Conservation (phyloP, 495 filamentous ascomycete species). For the Aspergillus bertholletiae region DNA sequence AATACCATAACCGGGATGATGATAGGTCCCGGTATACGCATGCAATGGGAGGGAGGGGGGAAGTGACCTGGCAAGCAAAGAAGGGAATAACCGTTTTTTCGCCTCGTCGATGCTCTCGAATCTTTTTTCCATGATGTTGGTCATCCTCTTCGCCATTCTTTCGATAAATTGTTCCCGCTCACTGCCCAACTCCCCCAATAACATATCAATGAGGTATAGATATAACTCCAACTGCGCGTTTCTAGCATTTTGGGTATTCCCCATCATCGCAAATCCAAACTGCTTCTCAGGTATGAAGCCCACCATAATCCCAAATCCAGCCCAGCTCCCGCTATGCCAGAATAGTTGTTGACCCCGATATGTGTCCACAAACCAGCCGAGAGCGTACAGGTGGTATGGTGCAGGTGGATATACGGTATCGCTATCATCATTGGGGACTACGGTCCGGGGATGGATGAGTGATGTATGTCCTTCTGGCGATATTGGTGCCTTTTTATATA, state of each 20-base stretch:
- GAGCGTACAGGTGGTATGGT: slow-evolving; percentile 31
- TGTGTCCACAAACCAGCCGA: slow-evolving; percentile 41
- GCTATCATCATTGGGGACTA: slow-evolving; percentile 18
- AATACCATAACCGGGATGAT: slow-evolving; percentile 37
- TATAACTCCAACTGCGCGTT: slow-evolving; percentile 27
- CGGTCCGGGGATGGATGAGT: slow-evolving; percentile 31
- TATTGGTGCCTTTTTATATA: slow-evolving; percentile 20
- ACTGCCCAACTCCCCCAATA: slow-evolving; percentile 24
- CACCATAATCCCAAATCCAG: slow-evolving; percentile 40
- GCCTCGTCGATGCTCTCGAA: not conserved
- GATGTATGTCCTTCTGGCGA: slow-evolving; percentile 33
- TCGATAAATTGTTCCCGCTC: slow-evolving; percentile 9
- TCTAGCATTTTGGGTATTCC: slow-evolving; percentile 35
- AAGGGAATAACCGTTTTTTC: slow-evolving; percentile 21
- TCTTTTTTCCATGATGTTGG: not conserved
- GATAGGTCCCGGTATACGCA: slow-evolving; percentile 39
- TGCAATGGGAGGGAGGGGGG: slow-evolving; percentile 27
- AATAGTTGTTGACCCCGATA: slow-evolving; percentile 42
- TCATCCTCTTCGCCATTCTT: not conserved
- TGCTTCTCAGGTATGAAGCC: slow-evolving; percentile 41
- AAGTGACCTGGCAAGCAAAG: slow-evolving; percentile 15
- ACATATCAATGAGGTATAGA: slow-evolving; percentile 39
- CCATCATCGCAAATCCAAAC: slow-evolving; percentile 45
- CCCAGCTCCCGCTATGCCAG: slow-evolving; percentile 43
- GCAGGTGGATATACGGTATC: slow-evolving; percentile 6